These are phyloP conservation scores for Clarireedia hainanense DNA, from an alignment of 2,329 filamentous ascomycete genomes.

Conservation along the genomic window DNA sequence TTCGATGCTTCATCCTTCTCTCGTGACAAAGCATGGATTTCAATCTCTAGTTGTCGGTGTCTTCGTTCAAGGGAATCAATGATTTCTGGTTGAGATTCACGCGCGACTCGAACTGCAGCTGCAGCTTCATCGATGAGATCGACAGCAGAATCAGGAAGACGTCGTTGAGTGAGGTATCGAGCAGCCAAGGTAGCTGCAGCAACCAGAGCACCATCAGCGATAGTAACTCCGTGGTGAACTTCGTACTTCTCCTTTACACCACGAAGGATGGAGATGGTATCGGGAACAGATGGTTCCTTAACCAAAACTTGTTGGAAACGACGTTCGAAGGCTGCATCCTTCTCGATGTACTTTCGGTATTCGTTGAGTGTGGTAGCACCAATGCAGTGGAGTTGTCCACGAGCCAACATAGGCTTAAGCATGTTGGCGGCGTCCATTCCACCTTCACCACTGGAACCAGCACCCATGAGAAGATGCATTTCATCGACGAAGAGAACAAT, in stretches of 20 bases:
- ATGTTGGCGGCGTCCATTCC: constrained; percentile 98
- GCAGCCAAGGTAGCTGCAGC: constrained; percentile 85
- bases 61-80: constrained; percentile 91
- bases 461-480: constrained; percentile 97
- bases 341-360: constrained; percentile 98
- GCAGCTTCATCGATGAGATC: constrained; percentile 95
- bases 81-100: constrained; percentile 92
- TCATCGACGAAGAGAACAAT: constrained; percentile 98
- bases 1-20: constrained; percentile 94
- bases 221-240: constrained; percentile 95
- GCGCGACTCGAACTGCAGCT: constrained; percentile 88
- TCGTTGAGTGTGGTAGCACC: constrained; percentile 92
- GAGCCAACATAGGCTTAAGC: constrained; percentile 94
- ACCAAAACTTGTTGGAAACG: constrained; percentile 98
- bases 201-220: constrained; percentile 88
- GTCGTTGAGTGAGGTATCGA: constrained; percentile 82
- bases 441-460: constrained; percentile 86
- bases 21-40: constrained; percentile 88
- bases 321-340: constrained; percentile 95
- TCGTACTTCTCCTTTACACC: constrained; percentile 97
- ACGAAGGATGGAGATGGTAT: constrained; percentile 97
- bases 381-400: constrained; percentile 95
- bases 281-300: constrained; percentile 80
- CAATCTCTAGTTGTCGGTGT: constrained; percentile 86
- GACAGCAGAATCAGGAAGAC: constrained; percentile 92